Percentiles rank a stretch among this genome's conserved stretches.
These are phyloP conservation scores for Cryomyces antarcticus DNA, from an alignment of 495 filamentous ascomycete genomes.

Conservation along the genomic window DNA sequence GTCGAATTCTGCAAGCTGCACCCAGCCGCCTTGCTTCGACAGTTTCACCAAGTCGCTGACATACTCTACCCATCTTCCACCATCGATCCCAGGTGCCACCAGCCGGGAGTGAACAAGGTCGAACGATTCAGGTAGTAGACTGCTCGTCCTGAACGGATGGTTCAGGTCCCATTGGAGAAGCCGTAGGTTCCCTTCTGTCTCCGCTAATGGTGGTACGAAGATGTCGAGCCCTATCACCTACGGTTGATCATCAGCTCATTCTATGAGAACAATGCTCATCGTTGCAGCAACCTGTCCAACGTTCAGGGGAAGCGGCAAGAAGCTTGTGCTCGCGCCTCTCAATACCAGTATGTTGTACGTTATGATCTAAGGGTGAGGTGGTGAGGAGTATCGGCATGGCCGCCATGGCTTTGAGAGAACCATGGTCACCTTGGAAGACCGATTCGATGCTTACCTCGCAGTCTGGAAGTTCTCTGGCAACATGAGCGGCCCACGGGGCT, in stretches of 20 bases:
- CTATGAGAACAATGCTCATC: too few relatives aligned
- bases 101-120: constrained; percentile 79
- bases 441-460: not conserved
- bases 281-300: too few relatives aligned
- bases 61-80: constrained; percentile 58
- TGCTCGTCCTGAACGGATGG: constrained; percentile 4
- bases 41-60: constrained; percentile 54
- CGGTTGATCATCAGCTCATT: too few relatives aligned
- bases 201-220: not conserved
- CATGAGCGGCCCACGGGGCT: constrained; percentile 62
- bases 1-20: constrained; percentile 80
- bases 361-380: too few relatives aligned
- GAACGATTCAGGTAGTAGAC: constrained; percentile 38
- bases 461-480: constrained; percentile 47
- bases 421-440: not conserved
- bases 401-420: too few relatives aligned
- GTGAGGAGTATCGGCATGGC: too few relatives aligned
- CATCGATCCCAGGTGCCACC: constrained; percentile 59
- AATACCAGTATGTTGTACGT: too few relatives aligned
- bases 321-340: too few relatives aligned
- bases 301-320: too few relatives aligned
- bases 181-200: constrained; percentile 8
- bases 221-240: constrained; percentile 10
- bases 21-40: constrained; percentile 57
- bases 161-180: constrained; percentile 15